Percentiles rank a stretch among this genome's conserved stretches.
These are phyloP conservation scores for Rutstroemia sp. DNA, from an alignment of 2,329 filamentous ascomycete genomes.

Conservation along the genomic window DNA sequence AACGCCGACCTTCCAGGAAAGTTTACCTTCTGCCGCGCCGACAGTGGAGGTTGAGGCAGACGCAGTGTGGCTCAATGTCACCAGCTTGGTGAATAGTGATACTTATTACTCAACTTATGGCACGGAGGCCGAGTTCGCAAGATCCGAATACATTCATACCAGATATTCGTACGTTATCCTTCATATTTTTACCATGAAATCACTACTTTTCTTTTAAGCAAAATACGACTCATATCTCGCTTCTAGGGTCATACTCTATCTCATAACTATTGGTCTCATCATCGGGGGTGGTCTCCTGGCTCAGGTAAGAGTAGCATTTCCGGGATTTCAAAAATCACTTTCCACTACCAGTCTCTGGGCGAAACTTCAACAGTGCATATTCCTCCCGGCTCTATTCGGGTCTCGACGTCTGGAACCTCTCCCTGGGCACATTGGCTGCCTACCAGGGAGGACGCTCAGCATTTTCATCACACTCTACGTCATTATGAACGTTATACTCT, in stretches of 20 bases:
- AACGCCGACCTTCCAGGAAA: not conserved
- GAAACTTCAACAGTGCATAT: not conserved
- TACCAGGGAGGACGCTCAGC: not conserved
- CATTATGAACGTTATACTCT: conserved; percentile 13
- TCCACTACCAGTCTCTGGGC: not conserved
- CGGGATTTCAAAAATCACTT: not conserved
- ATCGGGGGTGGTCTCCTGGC: not conserved
- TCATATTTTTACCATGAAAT: not conserved
- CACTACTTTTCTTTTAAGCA: not conserved
- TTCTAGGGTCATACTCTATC: not conserved
- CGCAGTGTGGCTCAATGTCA: not conserved
- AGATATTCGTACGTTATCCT: not conserved
- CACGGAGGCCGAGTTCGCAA: not conserved
- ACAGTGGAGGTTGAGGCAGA: not conserved
- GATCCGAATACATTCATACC: not conserved
- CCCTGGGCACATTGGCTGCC: not conserved
- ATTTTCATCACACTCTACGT: conserved; percentile 9
- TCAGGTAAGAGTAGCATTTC: not conserved
- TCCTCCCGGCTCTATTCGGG: not conserved
- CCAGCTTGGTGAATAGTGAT: not conserved
- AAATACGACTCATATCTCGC: not conserved
- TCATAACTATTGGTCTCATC: not conserved
- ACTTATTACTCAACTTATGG: not conserved
- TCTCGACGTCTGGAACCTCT: not conserved
- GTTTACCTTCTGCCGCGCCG: not conserved